A percentile compares a stretch with the other conserved stretches of the same genome.
Conservation (phyloP, 2,329 filamentous ascomycete species). For the Periconia macrospinosa region DNA sequence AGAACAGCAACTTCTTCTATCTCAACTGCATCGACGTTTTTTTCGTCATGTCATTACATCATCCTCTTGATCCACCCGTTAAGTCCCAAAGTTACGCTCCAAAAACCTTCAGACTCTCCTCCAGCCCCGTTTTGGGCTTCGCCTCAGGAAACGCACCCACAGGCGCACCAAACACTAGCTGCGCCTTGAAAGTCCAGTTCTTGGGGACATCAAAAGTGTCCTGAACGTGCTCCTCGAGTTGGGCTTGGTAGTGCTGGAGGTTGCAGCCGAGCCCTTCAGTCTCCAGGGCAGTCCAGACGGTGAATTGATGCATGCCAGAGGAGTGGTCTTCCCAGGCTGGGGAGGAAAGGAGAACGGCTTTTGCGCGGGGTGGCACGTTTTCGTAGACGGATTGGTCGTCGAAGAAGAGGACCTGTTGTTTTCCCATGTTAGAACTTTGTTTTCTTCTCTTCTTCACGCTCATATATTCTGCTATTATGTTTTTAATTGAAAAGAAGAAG, state of each 20-base stretch:
- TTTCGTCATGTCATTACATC: background rate
- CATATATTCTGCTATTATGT: too few relatives aligned
- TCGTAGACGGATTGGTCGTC: conserved; percentile 18
- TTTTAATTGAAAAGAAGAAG: too few relatives aligned
- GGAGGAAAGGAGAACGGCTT: conserved; percentile 16
- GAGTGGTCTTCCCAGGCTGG: conserved; percentile 27
- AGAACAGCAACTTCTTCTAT: background rate
- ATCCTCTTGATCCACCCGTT: background rate
- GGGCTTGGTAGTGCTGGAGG: conserved; percentile 30
- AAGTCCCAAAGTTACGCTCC: conserved; percentile 10
- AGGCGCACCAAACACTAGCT: conserved; percentile 37
- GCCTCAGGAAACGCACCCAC: conserved; percentile 27
- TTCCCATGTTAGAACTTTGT: background rate
- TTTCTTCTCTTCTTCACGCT: too few relatives aligned
- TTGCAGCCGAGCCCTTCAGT: conserved; percentile 29
- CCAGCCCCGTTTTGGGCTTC: conserved; percentile 29
- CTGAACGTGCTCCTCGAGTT: conserved; percentile 23
- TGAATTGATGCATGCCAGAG: conserved; percentile 25
- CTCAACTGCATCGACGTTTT: background rate
- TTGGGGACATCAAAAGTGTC: conserved; percentile 26
- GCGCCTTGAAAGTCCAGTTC: conserved; percentile 23
- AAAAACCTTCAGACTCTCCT: conserved; percentile 31
- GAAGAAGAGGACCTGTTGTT: conserved; percentile 21
- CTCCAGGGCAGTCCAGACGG: conserved; percentile 30
- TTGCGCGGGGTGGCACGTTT: conserved; percentile 16